phyloP scores from a whole-genome alignment of 129 eudicot species.

The Smallanthus sonchifolius region DNA sequence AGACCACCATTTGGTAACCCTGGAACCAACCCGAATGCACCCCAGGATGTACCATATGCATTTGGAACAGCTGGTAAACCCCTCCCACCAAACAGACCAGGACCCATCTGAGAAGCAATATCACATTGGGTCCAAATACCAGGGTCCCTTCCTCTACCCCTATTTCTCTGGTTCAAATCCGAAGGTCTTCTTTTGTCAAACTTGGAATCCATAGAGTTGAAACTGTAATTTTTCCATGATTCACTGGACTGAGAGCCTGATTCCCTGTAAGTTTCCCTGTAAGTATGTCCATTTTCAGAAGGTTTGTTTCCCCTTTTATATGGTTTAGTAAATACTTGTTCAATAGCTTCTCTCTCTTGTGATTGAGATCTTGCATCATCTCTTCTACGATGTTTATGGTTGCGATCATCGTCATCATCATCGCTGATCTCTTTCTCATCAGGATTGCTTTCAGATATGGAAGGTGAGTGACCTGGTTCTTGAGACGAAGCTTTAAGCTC shows the following conservation, averaged over 20 bases:
- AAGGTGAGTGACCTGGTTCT: constrained; percentile 53
- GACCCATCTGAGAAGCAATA: constrained; percentile 58
- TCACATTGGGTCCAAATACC: constrained; percentile 62
- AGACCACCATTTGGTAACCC: constrained; percentile 71
- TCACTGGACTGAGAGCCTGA: constrained; percentile 56
- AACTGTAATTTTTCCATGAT: constrained; percentile 37
- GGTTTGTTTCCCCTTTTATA: constrained; percentile 61
- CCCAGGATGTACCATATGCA: constrained; percentile 69
- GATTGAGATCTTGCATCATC: constrained; percentile 68
- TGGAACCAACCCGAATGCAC: constrained; percentile 75
- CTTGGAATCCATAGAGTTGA: constrained; percentile 37
- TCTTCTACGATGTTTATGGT: constrained; percentile 95
- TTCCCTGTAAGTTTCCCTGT: constrained; percentile 44
- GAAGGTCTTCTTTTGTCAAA: constrained; percentile 63
- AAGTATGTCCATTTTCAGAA: constrained; percentile 57
- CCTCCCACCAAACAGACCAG: constrained; percentile 61
- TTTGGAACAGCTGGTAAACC: constrained; percentile 72
- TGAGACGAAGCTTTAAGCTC: constrained; percentile 64
- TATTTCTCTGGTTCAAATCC: constrained; percentile 48
- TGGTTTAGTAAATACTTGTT: constrained; percentile 58
- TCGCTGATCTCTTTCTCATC: constrained; percentile 90
- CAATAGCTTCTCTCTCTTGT: constrained; percentile 57
- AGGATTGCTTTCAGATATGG: constrained; percentile 55
- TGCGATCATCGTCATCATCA: constrained; percentile 97
- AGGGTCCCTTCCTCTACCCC: constrained; percentile 79